Base-by-base conservation (phyloP, 2,329 filamentous ascomycete species). In the Fusarium sp. region DNA sequence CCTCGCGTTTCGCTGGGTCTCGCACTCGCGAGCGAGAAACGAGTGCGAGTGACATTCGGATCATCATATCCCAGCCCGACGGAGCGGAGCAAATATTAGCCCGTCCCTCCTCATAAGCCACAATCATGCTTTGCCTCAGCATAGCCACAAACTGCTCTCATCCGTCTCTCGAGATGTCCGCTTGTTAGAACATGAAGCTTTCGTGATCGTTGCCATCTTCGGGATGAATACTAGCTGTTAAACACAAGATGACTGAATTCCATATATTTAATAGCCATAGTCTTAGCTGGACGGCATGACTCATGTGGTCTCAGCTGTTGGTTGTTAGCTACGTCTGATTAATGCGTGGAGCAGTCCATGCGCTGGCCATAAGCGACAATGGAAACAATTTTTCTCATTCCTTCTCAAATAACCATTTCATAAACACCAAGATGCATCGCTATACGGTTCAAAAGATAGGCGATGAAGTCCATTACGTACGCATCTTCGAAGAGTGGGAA, bases 1-100 rank as follows among this genome's bases (percentile, higher is more conserved):
- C 26, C 52, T 64, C 66, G 66, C 53, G n/a, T 62, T 60, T 69
- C 66, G 66, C 64, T 60, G 32, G 23, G 15, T 11, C 33, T 37
- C 56, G 46, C 45, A 23, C 23, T 23, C 23, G 23, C 23, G 27
- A 30, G 30, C 30, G 30, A 30, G 30, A 30, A 30, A 30, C 30
- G 10, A 30, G 30, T 30, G n/a, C n/a, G n/a, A n/a, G n/a, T n/a
- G n/a, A n/a, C 20, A 30, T 30, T 30, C 1, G 32, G 4, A 9
- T n/a, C 26, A 32, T 33, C n/a, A 54, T 33, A 33, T 4, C 3
- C 5, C 10, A 18, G 12, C 1, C 17, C 7, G 32, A 14, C 3
- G 20, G 32, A 20, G 15, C 55, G 44, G 55, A 58, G 44, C 15
- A 30, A 53, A 30, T 53, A 11, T 53, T 53, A 17, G 26, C 26